phyloP scores from a whole-genome alignment of 495 filamentous ascomycete genomes.

The Penicillium macrosclerotiorum region DNA sequence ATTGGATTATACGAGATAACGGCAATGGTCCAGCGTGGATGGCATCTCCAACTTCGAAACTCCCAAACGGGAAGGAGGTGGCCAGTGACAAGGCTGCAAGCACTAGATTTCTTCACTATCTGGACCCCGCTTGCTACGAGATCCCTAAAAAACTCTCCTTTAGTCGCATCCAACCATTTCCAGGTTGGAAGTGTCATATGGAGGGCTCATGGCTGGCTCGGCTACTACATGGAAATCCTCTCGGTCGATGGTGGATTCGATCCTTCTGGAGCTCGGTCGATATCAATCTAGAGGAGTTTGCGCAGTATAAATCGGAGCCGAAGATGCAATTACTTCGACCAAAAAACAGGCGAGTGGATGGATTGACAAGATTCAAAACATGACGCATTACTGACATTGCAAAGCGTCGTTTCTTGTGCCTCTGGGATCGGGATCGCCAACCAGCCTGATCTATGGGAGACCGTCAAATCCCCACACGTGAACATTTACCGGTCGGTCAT shows the following conservation, averaged over 20 bases:
- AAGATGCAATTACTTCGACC: constrained; percentile 30
- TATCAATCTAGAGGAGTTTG: constrained; percentile 8
- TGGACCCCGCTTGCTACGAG: constrained; percentile 52
- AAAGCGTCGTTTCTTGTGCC: constrained; percentile 25
- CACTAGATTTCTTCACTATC: constrained; percentile 51
- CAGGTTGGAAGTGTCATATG: constrained; percentile 49
- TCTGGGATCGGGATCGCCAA: constrained; percentile 31
- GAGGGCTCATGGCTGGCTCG: constrained; percentile 57
- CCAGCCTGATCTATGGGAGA: constrained; percentile 33
- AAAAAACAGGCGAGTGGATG: constrained; percentile 15
- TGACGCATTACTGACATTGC: not conserved
- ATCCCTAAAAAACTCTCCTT: constrained; percentile 26
- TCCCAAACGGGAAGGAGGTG: constrained; percentile 53
- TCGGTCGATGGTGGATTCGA: constrained; percentile 24
- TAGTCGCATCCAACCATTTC: constrained; percentile 20
- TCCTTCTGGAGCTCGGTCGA: constrained; percentile 27
- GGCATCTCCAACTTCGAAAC: constrained; percentile 20
- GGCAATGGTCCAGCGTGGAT: constrained; percentile 39
- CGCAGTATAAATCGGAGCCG: constrained; percentile 18
- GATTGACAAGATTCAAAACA: not conserved
- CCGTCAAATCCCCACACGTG: constrained; percentile 24
- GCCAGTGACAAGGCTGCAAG: constrained; percentile 57
- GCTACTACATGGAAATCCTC: constrained; percentile 25
- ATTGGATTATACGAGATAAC: constrained; percentile 71
- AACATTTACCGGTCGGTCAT: constrained; percentile 26